Base-by-base conservation (phyloP, 768 basidiomycete genomes). In the Phanerodontia chrysosporium region DNA sequence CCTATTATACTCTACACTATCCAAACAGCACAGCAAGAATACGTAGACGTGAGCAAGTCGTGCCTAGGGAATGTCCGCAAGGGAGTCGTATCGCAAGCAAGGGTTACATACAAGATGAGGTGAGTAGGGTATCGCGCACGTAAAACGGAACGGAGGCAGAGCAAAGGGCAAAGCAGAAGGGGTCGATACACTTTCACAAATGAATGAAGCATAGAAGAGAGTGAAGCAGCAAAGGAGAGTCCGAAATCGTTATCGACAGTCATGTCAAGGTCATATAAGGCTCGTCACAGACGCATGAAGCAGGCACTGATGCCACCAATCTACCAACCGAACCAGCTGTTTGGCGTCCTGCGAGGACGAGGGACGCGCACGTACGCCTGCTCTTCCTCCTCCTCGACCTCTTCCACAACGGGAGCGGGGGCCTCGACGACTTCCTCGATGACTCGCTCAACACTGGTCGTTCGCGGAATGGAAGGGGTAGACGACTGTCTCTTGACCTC, bases 361-460 rank as follows among this genome's bases (percentile, higher is more conserved):
- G 60, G 51, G 44, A 57, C 58, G 57, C 64, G 61, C 45, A 62
- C 30, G 54, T 13, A 61, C 59, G 27, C 62, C 57, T 35, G 60
- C 58, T 44, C 55, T 57, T 58, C 62, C 60, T 78, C 76, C 51
- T 81, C 80, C 44, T 77, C 73, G 8, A 75, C 51, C 45, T 78
- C 79, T 62, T 78, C 76, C 45, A 74, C 51, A 72, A 71, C 49
- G 65, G 76, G 28, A 72, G 68, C 30, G 62, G 55, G 61, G 59
- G 52, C 45, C 13, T 48, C 25, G 16, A 70, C 70, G 13, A 86
- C 84, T 56, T 91, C 88, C 35, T 85, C 83, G 42, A 85, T 66
- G 44, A 87, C 61, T 32, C 76, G 77, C 63, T 84, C 87, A 25
- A 92, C 76, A 13, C 87, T 82, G 14, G 90, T 92, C 25, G 90